Percentiles rank a stretch among this genome's conserved stretches.
Evolutionary conservation across 2,329 filamentous ascomycete genomes (phyloP).

Genomic region (Arachnomyces sp.): DNA sequence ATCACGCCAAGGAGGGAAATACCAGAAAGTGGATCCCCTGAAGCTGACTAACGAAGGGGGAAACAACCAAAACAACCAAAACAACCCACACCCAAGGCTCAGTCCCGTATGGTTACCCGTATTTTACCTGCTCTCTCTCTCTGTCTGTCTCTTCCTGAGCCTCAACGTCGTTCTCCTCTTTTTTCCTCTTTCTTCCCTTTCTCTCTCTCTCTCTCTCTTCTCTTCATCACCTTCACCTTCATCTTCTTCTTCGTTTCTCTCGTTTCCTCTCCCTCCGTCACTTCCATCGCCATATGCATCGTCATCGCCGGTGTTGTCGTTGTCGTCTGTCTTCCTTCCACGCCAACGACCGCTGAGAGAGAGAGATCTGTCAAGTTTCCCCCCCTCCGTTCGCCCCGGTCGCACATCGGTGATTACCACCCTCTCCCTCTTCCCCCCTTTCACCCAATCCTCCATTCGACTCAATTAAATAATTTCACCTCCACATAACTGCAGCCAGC

Average conservation of each 20-base stretch:
- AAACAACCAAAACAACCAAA: no score
- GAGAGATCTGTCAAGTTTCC: slow-evolving; percentile 14
- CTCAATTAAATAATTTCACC: neutral
- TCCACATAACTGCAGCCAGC: slow-evolving; percentile 4
- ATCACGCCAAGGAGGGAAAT: no score
- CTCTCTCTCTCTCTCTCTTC: slow-evolving; percentile 10
- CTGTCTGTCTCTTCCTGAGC: no score
- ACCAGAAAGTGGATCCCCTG: no score
- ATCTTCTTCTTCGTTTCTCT: slow-evolving; percentile 6
- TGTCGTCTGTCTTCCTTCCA: slow-evolving; percentile 19
- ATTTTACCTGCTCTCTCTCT: no score
- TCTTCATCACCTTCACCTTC: slow-evolving; percentile 13
- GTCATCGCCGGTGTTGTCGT: slow-evolving; percentile 23
- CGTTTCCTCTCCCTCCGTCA: slow-evolving; percentile 2
- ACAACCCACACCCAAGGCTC: no score
- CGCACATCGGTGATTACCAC: slow-evolving; percentile 10
- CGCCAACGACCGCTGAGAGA: slow-evolving; percentile 22
- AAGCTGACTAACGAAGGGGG: no score
- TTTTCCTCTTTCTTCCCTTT: slow-evolving; percentile 14
- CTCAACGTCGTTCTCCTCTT: no score
- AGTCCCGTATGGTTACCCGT: no score
- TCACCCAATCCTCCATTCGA: slow-evolving; percentile 4
- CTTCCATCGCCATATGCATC: slow-evolving; percentile 9
- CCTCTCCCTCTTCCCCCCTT: slow-evolving; percentile 3
- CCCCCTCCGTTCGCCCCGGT: slow-evolving; percentile 17